Conservation (phyloP, 495 filamentous ascomycete species). For the Penicillium ucsense region DNA sequence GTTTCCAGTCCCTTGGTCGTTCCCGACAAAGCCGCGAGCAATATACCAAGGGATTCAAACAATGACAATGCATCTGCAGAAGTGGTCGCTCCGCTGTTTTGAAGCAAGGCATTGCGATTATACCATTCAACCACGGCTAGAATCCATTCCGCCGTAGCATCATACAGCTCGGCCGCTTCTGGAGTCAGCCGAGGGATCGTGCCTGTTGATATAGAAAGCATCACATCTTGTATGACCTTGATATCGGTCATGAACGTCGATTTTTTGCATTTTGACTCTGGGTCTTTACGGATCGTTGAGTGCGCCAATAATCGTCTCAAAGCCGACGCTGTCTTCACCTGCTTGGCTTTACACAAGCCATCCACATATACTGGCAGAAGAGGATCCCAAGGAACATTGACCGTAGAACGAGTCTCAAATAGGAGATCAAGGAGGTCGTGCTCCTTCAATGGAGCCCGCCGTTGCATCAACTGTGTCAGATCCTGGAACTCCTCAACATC, state of each 20-base stretch:
- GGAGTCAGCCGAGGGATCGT: conserved; percentile 17
- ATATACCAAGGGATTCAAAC: conserved; percentile 36
- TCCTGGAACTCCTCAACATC: conserved; percentile 34
- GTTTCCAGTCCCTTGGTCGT: conserved; percentile 29
- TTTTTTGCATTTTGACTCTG: conserved; percentile 8
- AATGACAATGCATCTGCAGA: conserved; percentile 33
- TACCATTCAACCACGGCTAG: conserved; percentile 30
- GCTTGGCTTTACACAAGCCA: conserved; percentile 42
- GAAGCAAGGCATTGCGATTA: conserved; percentile 17
- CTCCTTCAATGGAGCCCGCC: conserved; percentile 23
- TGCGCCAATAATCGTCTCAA: conserved; percentile 50
- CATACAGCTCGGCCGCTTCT: conserved; percentile 28
- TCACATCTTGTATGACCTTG: conserved; percentile 35
- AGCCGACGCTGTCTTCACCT: conserved; percentile 46
- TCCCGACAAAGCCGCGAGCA: conserved; percentile 34
- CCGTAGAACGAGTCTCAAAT: conserved; percentile 41
- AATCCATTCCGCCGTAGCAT: conserved; percentile 31
- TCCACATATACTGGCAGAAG: conserved; percentile 55
- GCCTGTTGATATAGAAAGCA: conserved; percentile 31
- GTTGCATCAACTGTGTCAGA: conserved; percentile 25
- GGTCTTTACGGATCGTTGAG: conserved; percentile 34
- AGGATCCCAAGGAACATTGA: conserved; percentile 49
- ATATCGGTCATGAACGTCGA: conserved; percentile 39
- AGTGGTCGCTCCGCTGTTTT: conserved; percentile 25
- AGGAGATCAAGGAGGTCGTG: conserved; percentile 47